phyloP scores from a whole-genome alignment of 495 filamentous ascomycete species.

The Aspergillus sclerotiicarbonarius region DNA sequence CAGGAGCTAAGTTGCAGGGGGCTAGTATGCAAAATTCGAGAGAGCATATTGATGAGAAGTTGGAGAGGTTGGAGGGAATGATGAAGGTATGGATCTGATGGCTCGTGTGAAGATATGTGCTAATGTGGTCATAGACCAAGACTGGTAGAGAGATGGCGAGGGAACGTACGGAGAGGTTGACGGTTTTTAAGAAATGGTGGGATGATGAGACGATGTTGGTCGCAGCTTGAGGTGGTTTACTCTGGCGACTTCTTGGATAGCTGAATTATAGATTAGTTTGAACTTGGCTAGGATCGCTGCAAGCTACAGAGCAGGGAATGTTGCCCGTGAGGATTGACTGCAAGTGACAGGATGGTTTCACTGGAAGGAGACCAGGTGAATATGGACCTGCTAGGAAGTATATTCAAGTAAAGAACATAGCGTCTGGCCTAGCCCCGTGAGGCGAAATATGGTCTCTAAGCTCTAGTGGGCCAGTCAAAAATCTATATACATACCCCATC shows the following conservation, averaged over 20 bases:
- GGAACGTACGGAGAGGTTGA: conserved; percentile 62
- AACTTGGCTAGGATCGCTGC: too few species aligned
- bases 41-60: conserved; percentile 77
- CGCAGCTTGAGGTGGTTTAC: background rate
- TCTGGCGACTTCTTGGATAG: background rate
- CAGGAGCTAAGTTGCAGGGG: conserved; percentile 53
- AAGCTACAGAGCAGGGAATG: too few species aligned
- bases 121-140: conserved; percentile 55
- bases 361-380: too few species aligned
- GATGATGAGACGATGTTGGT: conserved; percentile 53
- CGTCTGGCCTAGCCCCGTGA: too few species aligned
- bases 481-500: background rate
- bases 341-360: too few species aligned
- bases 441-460: too few species aligned
- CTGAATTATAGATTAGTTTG: too few species aligned
- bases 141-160: conserved; percentile 65
- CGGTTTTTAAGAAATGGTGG: conserved; percentile 70
- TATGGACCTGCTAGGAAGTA: too few species aligned
- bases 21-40: conserved; percentile 60
- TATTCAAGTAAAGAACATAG: too few species aligned
- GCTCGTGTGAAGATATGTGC: background rate
- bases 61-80: conserved; percentile 68
- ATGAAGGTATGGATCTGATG: conserved; percentile 46
- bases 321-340: too few species aligned
- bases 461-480: background rate